phyloP scores from a whole-genome alignment of 208 protist genomes.

The Novymonas esmeraldas region DNA sequence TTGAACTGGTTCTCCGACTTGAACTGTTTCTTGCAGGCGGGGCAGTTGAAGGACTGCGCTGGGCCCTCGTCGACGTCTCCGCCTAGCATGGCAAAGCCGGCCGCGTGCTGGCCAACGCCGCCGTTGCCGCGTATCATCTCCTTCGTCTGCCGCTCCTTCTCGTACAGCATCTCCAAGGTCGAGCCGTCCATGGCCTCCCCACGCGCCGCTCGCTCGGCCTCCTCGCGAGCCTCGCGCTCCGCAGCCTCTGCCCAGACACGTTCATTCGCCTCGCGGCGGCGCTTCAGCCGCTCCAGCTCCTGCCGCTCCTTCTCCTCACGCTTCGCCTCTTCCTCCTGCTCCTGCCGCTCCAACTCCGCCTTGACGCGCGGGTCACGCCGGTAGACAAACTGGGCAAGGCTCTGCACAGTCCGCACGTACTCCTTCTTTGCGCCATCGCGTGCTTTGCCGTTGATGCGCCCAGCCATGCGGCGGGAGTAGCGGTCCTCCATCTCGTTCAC shows the following conservation, averaged over 20 bases:
- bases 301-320: conserved; percentile 53
- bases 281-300: conserved; percentile 57
- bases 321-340: conserved; percentile 66
- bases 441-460: conserved; percentile 87
- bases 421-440: conserved; percentile 81
- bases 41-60: conserved; percentile 59
- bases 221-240: conserved; percentile 78
- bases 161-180: conserved; percentile 86
- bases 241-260: conserved; percentile 82
- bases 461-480: conserved; percentile 80
- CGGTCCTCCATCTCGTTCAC: conserved; percentile 90
- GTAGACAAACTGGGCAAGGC: conserved; percentile 80
- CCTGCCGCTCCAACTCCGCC: conserved; percentile 56
- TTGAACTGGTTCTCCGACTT: conserved; percentile 83
- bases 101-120: conserved; percentile 38
- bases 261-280: conserved; percentile 76
- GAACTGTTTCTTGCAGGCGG: conserved; percentile 90
- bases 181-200: conserved; percentile 80
- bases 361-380: conserved; percentile 86
- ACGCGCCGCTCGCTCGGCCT: conserved; percentile 63
- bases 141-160: conserved; percentile 74
- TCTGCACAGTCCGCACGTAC: conserved; percentile 83
- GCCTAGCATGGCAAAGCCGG: conserved; percentile 78
- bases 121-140: conserved; percentile 55
- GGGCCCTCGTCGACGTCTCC: conserved; percentile 28